phyloP scores from a whole-genome alignment of 2,329 filamentous ascomycete genomes.

The Triangularia setosa region DNA sequence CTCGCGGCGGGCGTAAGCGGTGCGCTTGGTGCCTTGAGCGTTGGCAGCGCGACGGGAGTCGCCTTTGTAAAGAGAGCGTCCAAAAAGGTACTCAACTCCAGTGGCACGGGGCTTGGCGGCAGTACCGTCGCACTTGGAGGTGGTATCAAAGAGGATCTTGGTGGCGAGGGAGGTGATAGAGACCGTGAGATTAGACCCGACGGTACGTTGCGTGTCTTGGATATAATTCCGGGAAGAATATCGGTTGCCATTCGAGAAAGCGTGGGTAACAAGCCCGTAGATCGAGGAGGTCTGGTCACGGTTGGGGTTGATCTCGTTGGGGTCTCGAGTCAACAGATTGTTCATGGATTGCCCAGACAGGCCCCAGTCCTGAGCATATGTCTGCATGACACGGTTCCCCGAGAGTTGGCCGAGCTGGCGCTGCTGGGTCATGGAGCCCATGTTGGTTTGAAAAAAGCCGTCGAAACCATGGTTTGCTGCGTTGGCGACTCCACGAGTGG shows the following conservation, averaged over 20 bases:
- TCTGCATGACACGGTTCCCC: constrained; percentile 22
- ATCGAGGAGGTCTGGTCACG: constrained; percentile 23
- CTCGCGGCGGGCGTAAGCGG: constrained; percentile 35
- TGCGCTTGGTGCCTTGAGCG: constrained; percentile 29
- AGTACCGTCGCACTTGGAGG: constrained; percentile 25
- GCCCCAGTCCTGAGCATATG: constrained; percentile 22
- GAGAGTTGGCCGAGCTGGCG: constrained; percentile 12
- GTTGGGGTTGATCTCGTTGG: constrained; percentile 20
- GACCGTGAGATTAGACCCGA: constrained; percentile 22
- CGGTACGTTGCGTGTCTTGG: constrained; percentile 20
- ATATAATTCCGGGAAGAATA: constrained; percentile 32
- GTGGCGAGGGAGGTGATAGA: constrained; percentile 33
- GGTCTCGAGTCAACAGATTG: constrained; percentile 24
- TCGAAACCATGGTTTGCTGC: constrained; percentile 26
- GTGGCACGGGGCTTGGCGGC: constrained; percentile 28
- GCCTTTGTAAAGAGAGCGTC: constrained; percentile 33
- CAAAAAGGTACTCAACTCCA: constrained; percentile 33
- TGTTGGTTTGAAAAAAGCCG: constrained; percentile 28
- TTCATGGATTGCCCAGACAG: constrained; percentile 18
- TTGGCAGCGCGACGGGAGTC: constrained; percentile 31
- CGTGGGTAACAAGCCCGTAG: constrained; percentile 27
- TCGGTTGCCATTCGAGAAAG: constrained; percentile 28
- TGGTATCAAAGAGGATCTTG: constrained; percentile 36
- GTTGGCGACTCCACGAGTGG: constrained; percentile 17
- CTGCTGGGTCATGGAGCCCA: constrained; percentile 21